Evolutionary conservation across 345 rosid species (phyloP).

Genomic region (thale cress (Arabidopsis thaliana)): TAIR10.1 NC_003070.9:18778001-18778500

Average conservation of each 20-base stretch:
- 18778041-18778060: conserved; percentile 26
- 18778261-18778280: conserved; percentile 60
- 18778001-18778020: conserved; percentile 38
- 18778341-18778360: conserved; percentile 51
- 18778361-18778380: conserved; percentile 65
- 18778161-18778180: conserved; percentile 20
- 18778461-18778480: conserved; percentile 61
- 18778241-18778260: conserved; percentile 46
- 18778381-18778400: conserved; percentile 50
- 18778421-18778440: conserved; percentile 65
- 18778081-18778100: conserved; percentile 74
- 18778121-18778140: conserved; percentile 83
- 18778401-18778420: conserved; percentile 60
- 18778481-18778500: conserved; percentile 73
- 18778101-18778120: conserved; percentile 82
- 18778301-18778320: conserved; percentile 50
- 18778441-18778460: conserved; percentile 65
- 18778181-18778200: background rate
- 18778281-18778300: conserved; percentile 73
- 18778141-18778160: conserved; percentile 53
- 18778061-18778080: conserved; percentile 60
- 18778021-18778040: conserved; percentile 5
- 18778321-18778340: conserved; percentile 54
- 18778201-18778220: conserved; percentile 16
- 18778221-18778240: conserved; percentile 13